These are phyloP conservation scores for Blastomyces gilchristii DNA, from an alignment of 2,329 filamentous ascomycete genomes.

Conservation along the genomic window DNA sequence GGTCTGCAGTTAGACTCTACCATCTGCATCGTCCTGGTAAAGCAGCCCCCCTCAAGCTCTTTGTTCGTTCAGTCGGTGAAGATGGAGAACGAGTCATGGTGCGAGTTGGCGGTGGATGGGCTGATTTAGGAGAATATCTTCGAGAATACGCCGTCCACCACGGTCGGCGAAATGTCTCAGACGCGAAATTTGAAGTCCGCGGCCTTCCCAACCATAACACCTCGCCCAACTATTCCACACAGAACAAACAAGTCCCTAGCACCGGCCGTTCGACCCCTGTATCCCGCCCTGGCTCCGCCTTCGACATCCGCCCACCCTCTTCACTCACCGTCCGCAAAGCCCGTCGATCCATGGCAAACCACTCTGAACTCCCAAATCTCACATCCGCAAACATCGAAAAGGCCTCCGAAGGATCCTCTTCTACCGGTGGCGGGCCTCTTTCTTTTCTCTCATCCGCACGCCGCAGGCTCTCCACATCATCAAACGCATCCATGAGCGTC, in stretches of 20 bases:
- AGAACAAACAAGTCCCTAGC: constrained; percentile 8
- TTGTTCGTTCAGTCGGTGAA: constrained; percentile 85
- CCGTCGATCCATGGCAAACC: constrained; percentile 26
- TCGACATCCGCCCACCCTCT: constrained; percentile 30
- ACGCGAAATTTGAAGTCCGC: constrained; percentile 47
- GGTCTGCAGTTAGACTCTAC: constrained; percentile 79
- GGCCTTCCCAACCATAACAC: constrained; percentile 31
- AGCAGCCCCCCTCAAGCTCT: constrained; percentile 84
- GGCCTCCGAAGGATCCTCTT: constrained; percentile 19
- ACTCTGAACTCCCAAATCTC: constrained; percentile 22
- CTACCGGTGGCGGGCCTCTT: constrained; percentile 17
- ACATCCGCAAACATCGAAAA: constrained; percentile 23
- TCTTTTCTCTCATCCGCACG: constrained; percentile 20
- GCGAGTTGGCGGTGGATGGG: constrained; percentile 95
- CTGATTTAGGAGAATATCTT: constrained; percentile 87
- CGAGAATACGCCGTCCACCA: constrained; percentile 90
- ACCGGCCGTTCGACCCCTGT: constrained; percentile 26
- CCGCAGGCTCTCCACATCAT: constrained; percentile 32
- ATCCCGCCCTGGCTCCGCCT: constrained; percentile 29
- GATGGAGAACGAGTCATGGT: constrained; percentile 92
- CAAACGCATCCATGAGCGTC: constrained; percentile 27
- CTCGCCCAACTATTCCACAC: constrained; percentile 15
- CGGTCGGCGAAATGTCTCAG: constrained; percentile 55
- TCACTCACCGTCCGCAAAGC: constrained; percentile 32
- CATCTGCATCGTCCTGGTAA: constrained; percentile 77